A percentile compares a stretch with the other conserved stretches of the same genome.
phyloP scores from a whole-genome alignment of 192 early-diverging fungal species.

The Umbelopsis vinacea region DNA sequence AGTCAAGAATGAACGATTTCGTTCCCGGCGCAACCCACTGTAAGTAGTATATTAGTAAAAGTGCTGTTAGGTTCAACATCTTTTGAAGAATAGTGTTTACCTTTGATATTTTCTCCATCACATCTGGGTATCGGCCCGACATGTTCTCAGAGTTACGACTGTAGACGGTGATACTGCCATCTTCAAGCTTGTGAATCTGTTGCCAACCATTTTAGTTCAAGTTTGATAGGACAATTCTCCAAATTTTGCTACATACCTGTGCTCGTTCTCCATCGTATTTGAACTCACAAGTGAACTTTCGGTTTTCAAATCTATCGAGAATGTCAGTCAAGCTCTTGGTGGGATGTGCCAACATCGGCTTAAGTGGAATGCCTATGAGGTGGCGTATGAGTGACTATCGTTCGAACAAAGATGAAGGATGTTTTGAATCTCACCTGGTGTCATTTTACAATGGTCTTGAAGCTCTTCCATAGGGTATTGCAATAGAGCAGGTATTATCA shows the following conservation, averaged over 20 bases:
- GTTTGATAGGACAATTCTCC: not conserved
- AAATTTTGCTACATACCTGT: conserved; percentile 57
- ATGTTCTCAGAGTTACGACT: conserved; percentile 97
- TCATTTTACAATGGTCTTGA: conserved; percentile 82
- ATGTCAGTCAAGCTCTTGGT: conserved; percentile 94
- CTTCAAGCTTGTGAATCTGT: conserved; percentile 82
- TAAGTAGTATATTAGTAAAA: not conserved
- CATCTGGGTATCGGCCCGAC: conserved; percentile 91
- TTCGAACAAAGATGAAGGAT: not conserved
- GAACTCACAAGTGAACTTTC: conserved; percentile 95
- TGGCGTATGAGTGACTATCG: not conserved
- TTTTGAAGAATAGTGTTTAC: conserved; percentile 42
- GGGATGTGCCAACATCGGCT: conserved; percentile 99
- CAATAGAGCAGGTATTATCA: conserved; percentile 86
- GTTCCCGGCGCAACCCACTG: conserved; percentile 60
- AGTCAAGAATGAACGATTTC: conserved; percentile 94
- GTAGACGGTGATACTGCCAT: conserved; percentile 82
- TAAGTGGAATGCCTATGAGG: conserved; percentile 84
- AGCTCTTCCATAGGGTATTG: conserved; percentile 74
- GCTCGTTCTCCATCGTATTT: conserved; percentile 98
- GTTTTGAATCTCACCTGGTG: conserved; percentile 61
- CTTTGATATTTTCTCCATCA: conserved; percentile 76
- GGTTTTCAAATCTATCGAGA: conserved; percentile 90
- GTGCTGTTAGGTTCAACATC: not conserved
- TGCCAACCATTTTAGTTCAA: not conserved